Percentiles rank a stretch among this genome's conserved stretches.
Evolutionary conservation across 78 protist genomes (phyloP).

Genomic region (Anaeramoeba flamelloides): DNA sequence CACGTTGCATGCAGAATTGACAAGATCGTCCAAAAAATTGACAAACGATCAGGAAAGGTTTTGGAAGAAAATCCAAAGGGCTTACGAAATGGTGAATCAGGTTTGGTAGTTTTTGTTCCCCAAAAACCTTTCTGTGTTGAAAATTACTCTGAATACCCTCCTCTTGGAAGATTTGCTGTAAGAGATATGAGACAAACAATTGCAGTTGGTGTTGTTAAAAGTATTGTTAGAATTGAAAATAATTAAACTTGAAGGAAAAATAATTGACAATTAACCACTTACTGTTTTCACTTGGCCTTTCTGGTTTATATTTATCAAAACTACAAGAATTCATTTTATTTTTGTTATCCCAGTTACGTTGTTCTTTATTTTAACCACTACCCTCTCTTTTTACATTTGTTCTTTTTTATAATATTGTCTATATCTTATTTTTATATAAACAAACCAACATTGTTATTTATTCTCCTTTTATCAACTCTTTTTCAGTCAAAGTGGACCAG

Average conservation of each 20-base stretch:
- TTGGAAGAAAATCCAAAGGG: background rate
- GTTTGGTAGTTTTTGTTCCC: constrained; percentile 9
- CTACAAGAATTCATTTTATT: background rate
- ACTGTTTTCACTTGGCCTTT: too few relatives aligned
- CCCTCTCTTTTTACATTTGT: background rate
- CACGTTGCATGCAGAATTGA: constrained; percentile 2
- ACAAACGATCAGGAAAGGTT: background rate
- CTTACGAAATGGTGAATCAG: constrained; percentile 1
- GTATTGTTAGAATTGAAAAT: too few relatives aligned
- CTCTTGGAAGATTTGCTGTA: constrained; percentile 64
- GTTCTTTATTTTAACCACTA: too few relatives aligned
- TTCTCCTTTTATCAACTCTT: too few relatives aligned
- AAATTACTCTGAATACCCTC: constrained; percentile 2
- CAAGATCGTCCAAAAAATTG: background rate
- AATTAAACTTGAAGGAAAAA: too few relatives aligned
- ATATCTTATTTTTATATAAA: background rate
- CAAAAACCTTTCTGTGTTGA: constrained; percentile 10
- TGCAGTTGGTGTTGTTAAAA: constrained; percentile 86
- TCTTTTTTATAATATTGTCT: background rate
- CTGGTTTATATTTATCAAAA: constrained; percentile 68
- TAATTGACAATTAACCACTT: too few relatives aligned
- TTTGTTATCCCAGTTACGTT: too few relatives aligned
- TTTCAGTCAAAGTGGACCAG: too few relatives aligned
- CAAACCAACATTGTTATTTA: background rate
- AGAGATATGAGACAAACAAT: constrained; percentile 87